A percentile compares a stretch with the other conserved stretches of the same genome.
Evolutionary conservation across 1,284 basidiomycete genomes (phyloP).

Genomic region (Trichosporon sp.): DNA sequence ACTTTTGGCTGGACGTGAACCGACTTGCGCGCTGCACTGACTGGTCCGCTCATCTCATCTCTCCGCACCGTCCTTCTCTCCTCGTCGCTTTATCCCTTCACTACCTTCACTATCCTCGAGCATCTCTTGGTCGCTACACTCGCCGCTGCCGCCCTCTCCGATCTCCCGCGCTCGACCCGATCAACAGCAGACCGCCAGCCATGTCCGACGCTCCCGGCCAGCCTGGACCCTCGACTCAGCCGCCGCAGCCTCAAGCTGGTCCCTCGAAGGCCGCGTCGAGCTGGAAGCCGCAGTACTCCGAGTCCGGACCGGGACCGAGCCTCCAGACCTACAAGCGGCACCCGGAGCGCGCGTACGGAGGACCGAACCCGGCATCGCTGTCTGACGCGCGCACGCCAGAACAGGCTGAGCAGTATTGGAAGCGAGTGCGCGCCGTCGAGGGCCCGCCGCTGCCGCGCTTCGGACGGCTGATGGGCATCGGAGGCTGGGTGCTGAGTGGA

Average conservation of each 20-base stretch:
- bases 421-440: constrained; percentile 18
- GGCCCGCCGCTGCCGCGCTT: constrained; percentile 22
- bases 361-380: constrained; percentile 17
- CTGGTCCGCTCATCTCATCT: background rate
- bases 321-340: constrained; percentile 13
- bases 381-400: background rate
- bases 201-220: constrained; percentile 15
- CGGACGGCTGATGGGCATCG: constrained; percentile 28
- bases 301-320: constrained; percentile 12
- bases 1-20: constrained; percentile 2
- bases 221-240: background rate
- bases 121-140: background rate
- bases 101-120: background rate
- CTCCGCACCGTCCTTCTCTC: background rate
- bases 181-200: background rate
- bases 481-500: constrained; percentile 44
- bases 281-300: constrained; percentile 12
- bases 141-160: background rate
- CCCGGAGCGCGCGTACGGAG: constrained; percentile 28
- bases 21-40: background rate
- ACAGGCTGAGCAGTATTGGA: constrained; percentile 23
- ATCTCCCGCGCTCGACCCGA: background rate
- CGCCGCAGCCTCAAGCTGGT: background rate
- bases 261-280: background rate
- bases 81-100: background rate